Base-by-base conservation (phyloP, 139 green algal genomes). In the Chlamydomonas incerta region DNA sequence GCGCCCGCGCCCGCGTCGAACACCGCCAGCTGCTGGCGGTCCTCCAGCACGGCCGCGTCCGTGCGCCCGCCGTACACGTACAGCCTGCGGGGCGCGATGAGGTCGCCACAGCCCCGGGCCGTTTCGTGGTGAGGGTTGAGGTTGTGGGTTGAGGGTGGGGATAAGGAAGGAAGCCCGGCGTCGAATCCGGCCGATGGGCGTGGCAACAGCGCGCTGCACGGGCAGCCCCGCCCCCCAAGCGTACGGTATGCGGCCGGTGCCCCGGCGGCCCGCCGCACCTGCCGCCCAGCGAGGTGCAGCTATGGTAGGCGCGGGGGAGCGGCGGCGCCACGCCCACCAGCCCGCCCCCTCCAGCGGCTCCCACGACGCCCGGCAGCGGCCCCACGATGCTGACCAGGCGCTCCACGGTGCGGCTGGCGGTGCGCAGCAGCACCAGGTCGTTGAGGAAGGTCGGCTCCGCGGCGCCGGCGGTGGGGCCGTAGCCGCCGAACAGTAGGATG, bases 61-160 rank as follows among this genome's bases (percentile, higher is more conserved):
- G 77, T 83, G 24, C 77, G 77, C 18, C 77, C 77, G 29, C 77
- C 77, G 65, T 74, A 83, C 31, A 83, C 11, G 46, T 83, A 83
- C 28, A 46, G 74, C 62, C 77, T 83, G 77, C 8, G 0, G 5
- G 31, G 60, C 8, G 41, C 41, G 41, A 13, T 50, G 41, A n/a
- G n/a, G n/a, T n/a, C n/a, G n/a, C n/a, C n/a, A n/a, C n/a, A n/a
- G n/a, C n/a, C n/a, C n/a, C n/a, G n/a, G n/a, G n/a, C n/a, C n/a
- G n/a, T n/a, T n/a, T n/a, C n/a, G n/a, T n/a, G n/a, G n/a, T n/a
- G n/a, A n/a, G n/a, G n/a, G n/a, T n/a, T n/a, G n/a, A n/a, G n/a
- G n/a, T n/a, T n/a, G n/a, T n/a, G n/a, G n/a, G n/a, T n/a, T n/a
- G n/a, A n/a, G n/a, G n/a, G n/a, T n/a, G n/a, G n/a, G n/a, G n/a